Percentiles rank a stretch among this genome's conserved stretches.
phyloP scores from a whole-genome alignment of 2,329 filamentous ascomycete species.

The Diaporthe citriasiana region DNA sequence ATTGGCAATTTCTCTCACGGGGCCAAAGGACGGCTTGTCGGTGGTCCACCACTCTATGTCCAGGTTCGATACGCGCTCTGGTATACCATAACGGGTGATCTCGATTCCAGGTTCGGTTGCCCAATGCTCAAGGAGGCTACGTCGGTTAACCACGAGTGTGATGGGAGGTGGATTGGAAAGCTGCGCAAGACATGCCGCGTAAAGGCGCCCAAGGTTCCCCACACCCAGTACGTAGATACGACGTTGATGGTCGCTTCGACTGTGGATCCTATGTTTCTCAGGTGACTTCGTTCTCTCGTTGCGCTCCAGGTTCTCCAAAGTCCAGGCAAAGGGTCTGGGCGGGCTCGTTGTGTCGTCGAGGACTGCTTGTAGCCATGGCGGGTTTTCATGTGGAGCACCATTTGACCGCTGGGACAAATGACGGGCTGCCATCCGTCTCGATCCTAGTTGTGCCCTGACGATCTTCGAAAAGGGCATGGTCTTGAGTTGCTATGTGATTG shows the following conservation, averaged over 20 bases:
- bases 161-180: slow-evolving; percentile 76
- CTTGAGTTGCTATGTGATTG: slow-evolving; percentile 19
- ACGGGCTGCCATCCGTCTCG: slow-evolving; percentile 1
- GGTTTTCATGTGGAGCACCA: slow-evolving; percentile 26
- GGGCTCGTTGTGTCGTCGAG: slow-evolving; percentile 39
- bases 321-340: slow-evolving; percentile 45
- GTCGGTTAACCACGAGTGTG: slow-evolving; percentile 83
- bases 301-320: slow-evolving; percentile 41
- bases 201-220: slow-evolving; percentile 85
- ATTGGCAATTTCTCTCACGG: slow-evolving; percentile 56
- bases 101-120: slow-evolving; percentile 58
- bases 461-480: slow-evolving; percentile 32
- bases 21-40: slow-evolving; percentile 54
- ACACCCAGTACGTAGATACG: slow-evolving; percentile 84
- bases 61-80: slow-evolving; percentile 55
- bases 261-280: slow-evolving; percentile 40
- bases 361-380: slow-evolving; percentile 43
- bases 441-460: neutral
- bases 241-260: slow-evolving; percentile 42
- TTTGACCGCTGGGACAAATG: slow-evolving; percentile 2
- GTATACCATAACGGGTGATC: slow-evolving; percentile 54
- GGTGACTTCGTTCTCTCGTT: slow-evolving; percentile 4
- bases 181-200: slow-evolving; percentile 79
- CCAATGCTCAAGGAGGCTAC: slow-evolving; percentile 65
- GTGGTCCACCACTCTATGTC: slow-evolving; percentile 70